These are phyloP conservation scores for Fraxinus anomala DNA, from an alignment of 257 asterid genomes.

Conservation along the genomic window DNA sequence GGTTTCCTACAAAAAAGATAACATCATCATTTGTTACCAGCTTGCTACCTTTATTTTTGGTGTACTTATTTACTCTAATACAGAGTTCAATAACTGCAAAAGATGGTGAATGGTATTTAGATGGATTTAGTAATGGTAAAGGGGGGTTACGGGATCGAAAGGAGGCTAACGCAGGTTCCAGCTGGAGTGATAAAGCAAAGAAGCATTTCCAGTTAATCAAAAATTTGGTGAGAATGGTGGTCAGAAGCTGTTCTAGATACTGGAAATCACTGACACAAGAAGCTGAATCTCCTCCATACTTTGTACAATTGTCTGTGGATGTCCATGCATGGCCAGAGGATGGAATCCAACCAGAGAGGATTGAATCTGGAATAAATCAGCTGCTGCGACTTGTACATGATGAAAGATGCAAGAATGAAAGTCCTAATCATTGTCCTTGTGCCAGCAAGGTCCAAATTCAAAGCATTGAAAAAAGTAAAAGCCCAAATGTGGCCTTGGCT, in stretches of 20 bases:
- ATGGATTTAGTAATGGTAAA: conserved; percentile 53
- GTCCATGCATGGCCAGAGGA: conserved; percentile 93
- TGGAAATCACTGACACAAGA: conserved; percentile 99
- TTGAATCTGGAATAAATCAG: conserved; percentile 87
- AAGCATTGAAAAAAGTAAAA: conserved; percentile 82
- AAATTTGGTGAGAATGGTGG: conserved; percentile 45
- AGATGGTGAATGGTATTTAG: conserved; percentile 92
- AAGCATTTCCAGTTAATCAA: conserved; percentile 46
- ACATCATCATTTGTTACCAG: conserved; percentile 82
- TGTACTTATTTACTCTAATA: conserved; percentile 85
- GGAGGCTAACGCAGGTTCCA: conserved; percentile 41
- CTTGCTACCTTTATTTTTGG: conserved; percentile 84
- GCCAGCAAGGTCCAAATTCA: conserved; percentile 91
- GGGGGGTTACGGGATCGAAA: conserved; percentile 47
- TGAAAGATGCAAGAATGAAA: conserved; percentile 65
- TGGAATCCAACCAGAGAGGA: conserved; percentile 98
- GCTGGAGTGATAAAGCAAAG: conserved; percentile 61
- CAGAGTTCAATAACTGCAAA: conserved; percentile 98
- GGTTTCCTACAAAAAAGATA: conserved; percentile 81
- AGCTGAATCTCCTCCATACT: conserved; percentile 99
- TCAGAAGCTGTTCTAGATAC: conserved; percentile 66
- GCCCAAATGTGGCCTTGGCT: conserved; percentile 66
- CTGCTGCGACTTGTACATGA: conserved; percentile 73
- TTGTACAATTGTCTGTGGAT: conserved; percentile 91
- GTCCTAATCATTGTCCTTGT: conserved; percentile 59